phyloP scores from a whole-genome alignment of 768 basidiomycete genomes.

The Phlegmacium glaucopus region DNA sequence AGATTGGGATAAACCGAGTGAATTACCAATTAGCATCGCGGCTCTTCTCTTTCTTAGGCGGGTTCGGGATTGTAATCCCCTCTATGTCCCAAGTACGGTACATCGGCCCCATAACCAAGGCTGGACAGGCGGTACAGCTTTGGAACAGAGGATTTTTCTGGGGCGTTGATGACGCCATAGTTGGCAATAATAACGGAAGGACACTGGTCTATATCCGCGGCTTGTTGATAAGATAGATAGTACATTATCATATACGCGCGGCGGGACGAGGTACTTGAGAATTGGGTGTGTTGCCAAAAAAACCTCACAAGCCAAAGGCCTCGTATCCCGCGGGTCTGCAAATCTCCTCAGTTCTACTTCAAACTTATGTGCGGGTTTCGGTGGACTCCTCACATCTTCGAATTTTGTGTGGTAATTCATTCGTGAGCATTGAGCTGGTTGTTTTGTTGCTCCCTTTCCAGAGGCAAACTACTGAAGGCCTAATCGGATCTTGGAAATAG shows the following conservation, averaged over 20 bases:
- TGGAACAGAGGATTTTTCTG: constrained; percentile 29
- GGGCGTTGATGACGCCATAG: constrained; percentile 13
- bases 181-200: too few relatives aligned
- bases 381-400: constrained; percentile 34
- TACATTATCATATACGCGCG: too few relatives aligned
- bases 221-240: too few relatives aligned
- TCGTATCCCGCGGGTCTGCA: constrained; percentile 38
- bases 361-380: constrained; percentile 37
- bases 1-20: constrained; percentile 51
- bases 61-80: constrained; percentile 57
- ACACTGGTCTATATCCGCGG: too few relatives aligned
- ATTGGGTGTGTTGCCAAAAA: background rate
- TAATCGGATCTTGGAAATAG: constrained; percentile 5
- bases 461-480: constrained; percentile 38
- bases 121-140: constrained; percentile 57
- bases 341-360: constrained; percentile 38
- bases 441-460: constrained; percentile 41
- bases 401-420: constrained; percentile 29
- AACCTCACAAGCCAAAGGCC: constrained; percentile 34
- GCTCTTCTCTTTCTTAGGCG: constrained; percentile 51
- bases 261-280: background rate
- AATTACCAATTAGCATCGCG: constrained; percentile 61
- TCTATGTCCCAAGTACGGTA: constrained; percentile 74
- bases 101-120: constrained; percentile 60
- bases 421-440: constrained; percentile 32